Percentiles rank a stretch among this genome's conserved stretches.
phyloP scores from a whole-genome alignment of 2,329 filamentous ascomycete species.

The Graphium sp. region DNA sequence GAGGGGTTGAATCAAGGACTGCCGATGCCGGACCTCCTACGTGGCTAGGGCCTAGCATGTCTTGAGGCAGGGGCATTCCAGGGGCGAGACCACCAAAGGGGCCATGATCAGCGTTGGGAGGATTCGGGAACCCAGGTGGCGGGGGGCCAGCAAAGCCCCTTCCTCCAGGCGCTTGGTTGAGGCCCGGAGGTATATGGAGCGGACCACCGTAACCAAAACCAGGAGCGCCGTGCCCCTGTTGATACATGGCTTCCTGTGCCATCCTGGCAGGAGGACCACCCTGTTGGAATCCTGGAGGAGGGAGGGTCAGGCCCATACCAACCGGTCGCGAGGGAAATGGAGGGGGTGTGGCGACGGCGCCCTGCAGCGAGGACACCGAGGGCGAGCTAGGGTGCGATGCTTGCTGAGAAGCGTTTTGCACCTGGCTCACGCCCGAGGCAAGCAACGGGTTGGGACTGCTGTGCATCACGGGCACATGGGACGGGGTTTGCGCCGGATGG shows the following conservation, averaged over 20 bases:
- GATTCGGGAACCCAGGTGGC: constrained; percentile 21
- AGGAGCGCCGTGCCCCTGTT: constrained; percentile 12
- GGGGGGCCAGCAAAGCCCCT: constrained; percentile 22
- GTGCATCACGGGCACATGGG: too few relatives aligned
- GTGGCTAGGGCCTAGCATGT: constrained; percentile 4
- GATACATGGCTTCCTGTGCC: constrained; percentile 31
- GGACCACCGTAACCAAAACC: constrained; percentile 27
- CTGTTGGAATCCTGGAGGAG: constrained; percentile 30
- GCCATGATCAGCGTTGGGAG: too few relatives aligned
- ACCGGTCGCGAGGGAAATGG: constrained; percentile 2
- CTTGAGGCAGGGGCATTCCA: constrained; percentile 2
- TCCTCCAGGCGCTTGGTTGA: constrained; percentile 25
- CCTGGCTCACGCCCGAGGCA: too few relatives aligned
- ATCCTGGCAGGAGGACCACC: constrained; percentile 39
- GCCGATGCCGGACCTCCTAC: constrained; percentile 12
- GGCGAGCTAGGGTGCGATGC: constrained; percentile 5
- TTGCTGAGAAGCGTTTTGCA: constrained; percentile 5
- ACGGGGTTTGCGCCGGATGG: too few relatives aligned
- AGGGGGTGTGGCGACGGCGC: constrained; percentile 1
- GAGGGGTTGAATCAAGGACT: too few relatives aligned
- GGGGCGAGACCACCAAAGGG: constrained; percentile 3
- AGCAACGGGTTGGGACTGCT: too few relatives aligned
- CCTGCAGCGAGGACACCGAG: constrained; percentile 2
- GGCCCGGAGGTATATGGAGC: constrained; percentile 32
- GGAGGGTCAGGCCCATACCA: constrained; percentile 7